These are phyloP conservation scores for Cladosporium sp. DNA, from an alignment of 2,329 filamentous ascomycete species.

Conservation along the genomic window DNA sequence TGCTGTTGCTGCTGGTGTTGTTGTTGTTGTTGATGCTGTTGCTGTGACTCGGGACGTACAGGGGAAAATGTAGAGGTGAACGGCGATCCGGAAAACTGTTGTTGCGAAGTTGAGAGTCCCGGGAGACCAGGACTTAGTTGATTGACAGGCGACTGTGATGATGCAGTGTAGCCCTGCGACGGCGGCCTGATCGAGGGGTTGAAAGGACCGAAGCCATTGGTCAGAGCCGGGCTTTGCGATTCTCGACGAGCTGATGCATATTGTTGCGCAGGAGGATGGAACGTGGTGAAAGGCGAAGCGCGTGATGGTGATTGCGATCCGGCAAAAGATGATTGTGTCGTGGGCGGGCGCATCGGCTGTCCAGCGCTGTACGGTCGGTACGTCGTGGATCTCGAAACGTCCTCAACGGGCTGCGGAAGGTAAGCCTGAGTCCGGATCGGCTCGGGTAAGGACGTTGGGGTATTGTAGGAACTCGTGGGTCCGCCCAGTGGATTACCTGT, in stretches of 20 bases:
- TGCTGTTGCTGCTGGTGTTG: constrained; percentile 6
- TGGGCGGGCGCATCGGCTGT: constrained; percentile 9
- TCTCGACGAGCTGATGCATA: neutral
- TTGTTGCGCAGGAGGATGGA: neutral
- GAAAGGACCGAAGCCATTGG: constrained; percentile 5
- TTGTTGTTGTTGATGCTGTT: neutral
- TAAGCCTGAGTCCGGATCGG: constrained; percentile 15
- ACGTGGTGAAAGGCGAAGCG: constrained; percentile 11
- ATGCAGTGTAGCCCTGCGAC: neutral
- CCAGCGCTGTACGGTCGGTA: constrained; percentile 14
- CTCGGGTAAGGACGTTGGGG: constrained; percentile 16
- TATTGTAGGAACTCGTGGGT: constrained; percentile 19
- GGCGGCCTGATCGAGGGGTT: constrained; percentile 9
- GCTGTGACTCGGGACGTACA: neutral
- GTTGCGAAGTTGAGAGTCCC: neutral
- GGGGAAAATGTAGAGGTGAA: neutral
- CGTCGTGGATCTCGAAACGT: neutral
- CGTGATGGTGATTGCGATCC: constrained; percentile 15
- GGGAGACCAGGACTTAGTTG: neutral
- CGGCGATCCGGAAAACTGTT: neutral
- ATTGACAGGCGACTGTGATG: constrained; percentile 7
- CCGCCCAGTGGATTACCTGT: constrained; percentile 23
- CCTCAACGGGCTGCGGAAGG: constrained; percentile 17
- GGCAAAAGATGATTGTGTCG: constrained; percentile 6
- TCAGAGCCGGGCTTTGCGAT: constrained; percentile 6